A percentile compares a stretch with the other conserved stretches of the same genome.
phyloP scores from a whole-genome alignment of 2,329 filamentous ascomycete species.

The Venturia nashicola region DNA sequence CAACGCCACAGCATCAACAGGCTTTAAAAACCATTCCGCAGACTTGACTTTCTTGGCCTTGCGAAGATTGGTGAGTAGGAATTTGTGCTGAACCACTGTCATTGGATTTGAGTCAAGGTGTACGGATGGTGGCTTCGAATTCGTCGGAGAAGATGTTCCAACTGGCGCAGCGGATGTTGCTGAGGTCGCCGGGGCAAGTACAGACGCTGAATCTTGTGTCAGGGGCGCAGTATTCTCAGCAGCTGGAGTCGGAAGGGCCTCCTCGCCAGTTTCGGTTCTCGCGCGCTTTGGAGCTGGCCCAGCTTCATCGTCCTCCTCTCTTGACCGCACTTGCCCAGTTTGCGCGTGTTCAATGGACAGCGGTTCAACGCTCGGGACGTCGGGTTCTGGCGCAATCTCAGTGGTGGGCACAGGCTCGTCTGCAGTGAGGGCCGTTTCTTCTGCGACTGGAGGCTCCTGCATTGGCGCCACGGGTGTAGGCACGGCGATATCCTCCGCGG shows the following conservation, averaged over 20 bases:
- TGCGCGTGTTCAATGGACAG: not conserved
- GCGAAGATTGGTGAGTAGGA: constrained; percentile 53
- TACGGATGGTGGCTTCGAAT: not conserved
- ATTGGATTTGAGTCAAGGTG: constrained; percentile 32
- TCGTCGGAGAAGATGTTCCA: not conserved
- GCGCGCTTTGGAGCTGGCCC: constrained; percentile 69
- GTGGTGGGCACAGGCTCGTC: not conserved
- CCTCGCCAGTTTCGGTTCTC: constrained; percentile 50
- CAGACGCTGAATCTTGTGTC: constrained; percentile 9
- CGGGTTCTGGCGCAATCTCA: not conserved
- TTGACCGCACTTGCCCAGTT: constrained; percentile 7
- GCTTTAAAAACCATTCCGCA: constrained; percentile 60
- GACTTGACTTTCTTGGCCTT: constrained; percentile 79
- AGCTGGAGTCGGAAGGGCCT: constrained; percentile 26
- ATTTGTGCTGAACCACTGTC: constrained; percentile 47
- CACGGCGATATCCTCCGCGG: not conserved
- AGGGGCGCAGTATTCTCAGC: constrained; percentile 15
- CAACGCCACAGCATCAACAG: constrained; percentile 67
- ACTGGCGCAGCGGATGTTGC: constrained; percentile 10
- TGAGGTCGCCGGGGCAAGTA: not conserved
- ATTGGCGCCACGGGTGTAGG: not conserved
- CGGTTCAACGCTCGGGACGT: not conserved
- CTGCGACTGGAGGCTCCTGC: not conserved
- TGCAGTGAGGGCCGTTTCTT: not conserved
- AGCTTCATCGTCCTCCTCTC: constrained; percentile 43